Conservation (phyloP, 2,329 filamentous ascomycete species). For the Aschersonia sp. region DNA sequence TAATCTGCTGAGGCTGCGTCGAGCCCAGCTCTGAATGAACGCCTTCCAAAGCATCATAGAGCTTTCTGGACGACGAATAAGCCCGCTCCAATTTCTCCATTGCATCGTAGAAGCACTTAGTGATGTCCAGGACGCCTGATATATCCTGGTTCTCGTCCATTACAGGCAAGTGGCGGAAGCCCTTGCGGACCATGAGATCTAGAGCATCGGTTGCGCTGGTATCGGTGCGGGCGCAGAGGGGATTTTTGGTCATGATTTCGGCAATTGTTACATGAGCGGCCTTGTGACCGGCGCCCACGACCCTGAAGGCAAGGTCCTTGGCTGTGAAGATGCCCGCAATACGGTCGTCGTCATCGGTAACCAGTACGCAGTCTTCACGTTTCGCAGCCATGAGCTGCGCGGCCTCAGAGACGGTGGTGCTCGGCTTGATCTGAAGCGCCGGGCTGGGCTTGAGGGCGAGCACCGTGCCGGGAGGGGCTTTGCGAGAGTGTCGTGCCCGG, state of each 20-base stretch:
- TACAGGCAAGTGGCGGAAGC: conserved; percentile 91
- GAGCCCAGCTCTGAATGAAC: conserved; percentile 94
- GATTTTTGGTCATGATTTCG: conserved; percentile 99
- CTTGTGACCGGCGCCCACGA: conserved; percentile 83
- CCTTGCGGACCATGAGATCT: conserved; percentile 96
- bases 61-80: conserved; percentile 92
- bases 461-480: conserved; percentile 90
- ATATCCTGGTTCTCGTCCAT: conserved; percentile 99
- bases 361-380: conserved; percentile 91
- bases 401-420: conserved; percentile 85
- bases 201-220: conserved; percentile 95
- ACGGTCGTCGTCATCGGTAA: conserved; percentile 93
- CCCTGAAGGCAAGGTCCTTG: conserved; percentile 94
- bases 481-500: conserved; percentile 72
- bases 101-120: conserved; percentile 98
- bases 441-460: conserved; percentile 90
- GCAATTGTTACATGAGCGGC: conserved; percentile 82
- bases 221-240: conserved; percentile 89
- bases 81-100: conserved; percentile 99
- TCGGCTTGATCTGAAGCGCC: conserved; percentile 93
- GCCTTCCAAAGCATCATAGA: conserved; percentile 94
- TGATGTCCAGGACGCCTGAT: conserved; percentile 93
- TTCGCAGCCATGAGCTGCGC: conserved; percentile 98
- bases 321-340: conserved; percentile 98
- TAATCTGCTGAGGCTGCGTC: conserved; percentile 95